Base-by-base conservation (phyloP, 441 rosid species). In the Adansonia rubrostipa region DNA sequence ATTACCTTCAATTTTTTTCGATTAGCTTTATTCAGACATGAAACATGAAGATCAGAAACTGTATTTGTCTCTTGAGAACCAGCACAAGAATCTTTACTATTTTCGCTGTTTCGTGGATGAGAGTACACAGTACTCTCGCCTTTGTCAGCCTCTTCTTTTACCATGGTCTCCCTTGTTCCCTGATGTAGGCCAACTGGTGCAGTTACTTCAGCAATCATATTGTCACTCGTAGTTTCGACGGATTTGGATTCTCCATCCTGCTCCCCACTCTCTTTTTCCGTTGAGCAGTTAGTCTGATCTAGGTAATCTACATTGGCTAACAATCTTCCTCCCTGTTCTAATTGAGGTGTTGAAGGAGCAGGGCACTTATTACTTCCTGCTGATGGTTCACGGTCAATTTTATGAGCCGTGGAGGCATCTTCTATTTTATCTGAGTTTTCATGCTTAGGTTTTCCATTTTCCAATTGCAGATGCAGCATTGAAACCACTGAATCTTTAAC, bases 291-390 rank as follows among this genome's bases (percentile, higher is more conserved):
- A 15, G 84, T 81, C 75, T 90, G 89, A 42, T 93, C 96, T 70
- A 88, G 97, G 83, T 89, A 85, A 81, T 92, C 93, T 22, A 85
- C 92, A 73, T 91, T 89, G 56, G 90, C 95, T 68, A 88, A 62
- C 76, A 88, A 84, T 72, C 94, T 77, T 13, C 63, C 86, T 74
- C 81, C 92, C 60, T 85, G 96, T 50, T 87, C 84, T 60, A 93
- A 63, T 19, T 96, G 99, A 0, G 98, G 98, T 10, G 99, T 96
- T 40, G 96, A 88, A 82, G 99, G 97, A 61, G 97, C 96, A 3
- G 97, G 95, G 73, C 86, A 89, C 87, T 82, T 84, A 66, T 86
- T 89, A 78, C 78, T 86, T 9, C 65, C 76, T 8, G 80, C 78
- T 20, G 87, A 85, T 45, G 69, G 85, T 65, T 82, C 87, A 54